Percentiles rank a stretch among this genome's conserved stretches.
Conservation (phyloP, 306 rosid species). For the Trichosanthes truncata region DNA sequence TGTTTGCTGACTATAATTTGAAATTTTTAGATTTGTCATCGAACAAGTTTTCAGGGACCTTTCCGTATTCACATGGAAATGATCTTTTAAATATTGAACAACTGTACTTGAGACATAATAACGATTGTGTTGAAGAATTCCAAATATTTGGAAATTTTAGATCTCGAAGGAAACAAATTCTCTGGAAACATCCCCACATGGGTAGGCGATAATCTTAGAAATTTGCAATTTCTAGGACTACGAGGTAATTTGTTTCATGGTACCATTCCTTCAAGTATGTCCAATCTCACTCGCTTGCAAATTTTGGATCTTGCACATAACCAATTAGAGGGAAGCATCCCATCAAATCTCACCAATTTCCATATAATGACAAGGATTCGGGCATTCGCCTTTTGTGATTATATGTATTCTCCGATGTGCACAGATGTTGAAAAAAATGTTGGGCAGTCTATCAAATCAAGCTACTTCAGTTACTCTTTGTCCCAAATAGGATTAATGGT, state of each 20-base stretch:
- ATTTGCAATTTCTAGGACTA: neutral
- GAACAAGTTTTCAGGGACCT: neutral
- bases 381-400: neutral
- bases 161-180: conserved; percentile 1
- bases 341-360: neutral
- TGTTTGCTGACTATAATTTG: neutral
- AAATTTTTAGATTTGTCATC: neutral
- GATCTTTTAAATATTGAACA: neutral
- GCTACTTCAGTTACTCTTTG: neutral
- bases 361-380: neutral
- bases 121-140: neutral
- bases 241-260: neutral
- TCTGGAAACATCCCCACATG: neutral
- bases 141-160: neutral
- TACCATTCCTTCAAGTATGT: neutral
- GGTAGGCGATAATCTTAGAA: neutral
- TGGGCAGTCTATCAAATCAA: neutral
- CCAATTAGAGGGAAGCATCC: neutral
- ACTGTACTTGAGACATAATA: neutral
- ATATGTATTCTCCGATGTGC: neutral
- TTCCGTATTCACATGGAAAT: neutral
- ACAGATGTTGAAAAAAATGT: neutral
- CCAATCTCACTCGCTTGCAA: neutral
- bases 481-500: rapidly evolving
- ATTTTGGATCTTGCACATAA: conserved; percentile 1